Evolutionary conservation across 495 filamentous ascomycete species (phyloP), one percentile per base, ranked within the genome.

Genomic region (Monascus purpureus): DNA sequence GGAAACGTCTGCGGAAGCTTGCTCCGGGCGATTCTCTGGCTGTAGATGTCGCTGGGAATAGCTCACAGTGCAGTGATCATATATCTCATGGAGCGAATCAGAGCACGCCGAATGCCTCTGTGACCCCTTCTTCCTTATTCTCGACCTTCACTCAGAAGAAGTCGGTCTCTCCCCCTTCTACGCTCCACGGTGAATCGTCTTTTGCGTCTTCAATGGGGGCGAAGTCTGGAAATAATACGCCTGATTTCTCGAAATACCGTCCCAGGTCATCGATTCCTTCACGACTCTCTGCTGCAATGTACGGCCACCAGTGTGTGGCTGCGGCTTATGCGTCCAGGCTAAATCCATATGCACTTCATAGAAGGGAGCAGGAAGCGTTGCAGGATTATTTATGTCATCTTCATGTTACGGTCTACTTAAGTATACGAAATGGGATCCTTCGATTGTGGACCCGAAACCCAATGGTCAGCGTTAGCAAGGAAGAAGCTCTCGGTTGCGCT

Each of bases 371-470:
- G 50, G 51, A 68, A 38, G 69, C 85, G 30, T 57, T 99, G 13
- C 70, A 80, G 35, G 63, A 81, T 23, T 74, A 90, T 51, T 73
- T 99, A 36, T 92, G 77, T 48, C 77, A 82, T 42, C 63, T 77
- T 19, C 88, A 99, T 46, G 84, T 96, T 33, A 93, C 90, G 7
- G 78, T 80, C n/a, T 99, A 96, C 52, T 57, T 99, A 18, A 95
- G 94, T 54, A 94, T 99, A 37, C 69, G 90, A 36, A 99, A 99
- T 54, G 85, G 86, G 3, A 93, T 96, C 39, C 58, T 99, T 17
- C 70, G 92, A 33, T 60, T 96, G 23, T 99, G 87, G 86, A 72
- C 80, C 8, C 70, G 76, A 39, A 95, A 99, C 53, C 83, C 90
- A 1, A 75, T 92, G 46, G 78, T 93, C 25, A 70, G 73, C 42